phyloP scores from a whole-genome alignment of 2,329 filamentous ascomycete species.

The Penicillium sp. region DNA sequence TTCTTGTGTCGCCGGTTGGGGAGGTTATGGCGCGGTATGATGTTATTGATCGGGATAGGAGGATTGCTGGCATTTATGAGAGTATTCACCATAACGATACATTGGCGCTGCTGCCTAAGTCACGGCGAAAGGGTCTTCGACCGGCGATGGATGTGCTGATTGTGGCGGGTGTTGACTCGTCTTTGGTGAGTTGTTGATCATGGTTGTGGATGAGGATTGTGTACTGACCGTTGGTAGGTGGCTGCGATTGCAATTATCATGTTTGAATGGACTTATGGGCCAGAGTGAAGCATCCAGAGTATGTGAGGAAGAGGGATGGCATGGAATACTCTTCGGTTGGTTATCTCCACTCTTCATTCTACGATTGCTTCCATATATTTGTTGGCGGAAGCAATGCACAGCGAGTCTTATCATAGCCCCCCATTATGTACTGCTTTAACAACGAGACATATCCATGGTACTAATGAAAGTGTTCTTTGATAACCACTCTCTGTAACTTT shows the following conservation, averaged over 20 bases:
- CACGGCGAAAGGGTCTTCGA: constrained; percentile 14
- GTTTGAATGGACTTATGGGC: constrained; percentile 14
- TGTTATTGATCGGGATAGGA: constrained; percentile 26
- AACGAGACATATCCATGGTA: background rate
- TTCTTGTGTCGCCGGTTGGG: constrained; percentile 34
- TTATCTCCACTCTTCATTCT: background rate
- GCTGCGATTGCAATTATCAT: constrained; percentile 14
- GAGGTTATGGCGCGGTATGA: constrained; percentile 20
- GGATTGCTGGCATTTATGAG: constrained; percentile 24
- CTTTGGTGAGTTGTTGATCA: constrained; percentile 22
- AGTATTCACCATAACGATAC: constrained; percentile 25
- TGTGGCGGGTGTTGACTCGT: constrained; percentile 25
- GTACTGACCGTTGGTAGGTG: background rate
- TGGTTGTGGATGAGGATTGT: constrained; percentile 4
- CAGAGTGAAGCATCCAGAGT: background rate
- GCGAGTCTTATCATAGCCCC: background rate
- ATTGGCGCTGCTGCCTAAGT: constrained; percentile 14
- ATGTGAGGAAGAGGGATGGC: background rate
- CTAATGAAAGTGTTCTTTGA: background rate
- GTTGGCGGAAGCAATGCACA: background rate
- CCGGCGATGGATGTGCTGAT: constrained; percentile 28
- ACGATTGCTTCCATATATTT: no score
- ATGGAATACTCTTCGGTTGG: background rate
- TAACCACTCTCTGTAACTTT: background rate
- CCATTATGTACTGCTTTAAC: background rate